Base-by-base conservation (phyloP, 176 grass and related monocot genomes). In the Carex littledalei region DNA sequence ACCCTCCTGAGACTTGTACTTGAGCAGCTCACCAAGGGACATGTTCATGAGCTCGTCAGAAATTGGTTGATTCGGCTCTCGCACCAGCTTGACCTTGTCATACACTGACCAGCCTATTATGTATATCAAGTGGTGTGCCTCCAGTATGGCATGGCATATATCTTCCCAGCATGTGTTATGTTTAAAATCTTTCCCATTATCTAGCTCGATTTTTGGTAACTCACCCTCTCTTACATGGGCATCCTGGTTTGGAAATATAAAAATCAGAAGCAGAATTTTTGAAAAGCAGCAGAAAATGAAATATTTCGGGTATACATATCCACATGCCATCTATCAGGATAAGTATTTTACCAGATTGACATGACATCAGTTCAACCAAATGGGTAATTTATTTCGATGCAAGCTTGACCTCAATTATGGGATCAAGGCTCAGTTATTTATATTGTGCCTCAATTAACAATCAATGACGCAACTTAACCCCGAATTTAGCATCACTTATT, bases 1-100 rank as follows among this genome's bases (percentile, higher is more conserved):
- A 5, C 93, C 95, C 83, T 98, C 95, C 82, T 98, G 91, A 17
- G 95, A 95, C 89, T 98, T 98, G 93, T 88, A 98, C 86, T 93
- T 98, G 77, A 98, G 95, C 37, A 98, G 89, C 0, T 98, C 88
- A 2, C 96, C 96, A 59, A 99, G 89, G 1, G 90, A 93, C 50
- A 99, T 84, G 32, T 94, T 7, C 9, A 84, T 88, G 74, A 83
- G 8, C n/a, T 82, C 88, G 3, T 84, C 76, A 0, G 96, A 85
- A 57, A 99, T 74, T 3, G 87, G 84, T 50, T 87, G 87, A 22
- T 78, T 91, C 4, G 80, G 32, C 80, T 99, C 96, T 6, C 96
- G 93, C 39, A 99, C 88, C 18, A 99, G 93, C 72, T 45, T 84
- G n/a, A 99, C 88, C 91, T 99, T 94, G 88, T 99, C 86, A 26